Evolutionary conservation across 2,329 filamentous ascomycete species (phyloP), one percentile per base, ranked within the genome.

Genomic region (Echinosphaeria canescens): DNA sequence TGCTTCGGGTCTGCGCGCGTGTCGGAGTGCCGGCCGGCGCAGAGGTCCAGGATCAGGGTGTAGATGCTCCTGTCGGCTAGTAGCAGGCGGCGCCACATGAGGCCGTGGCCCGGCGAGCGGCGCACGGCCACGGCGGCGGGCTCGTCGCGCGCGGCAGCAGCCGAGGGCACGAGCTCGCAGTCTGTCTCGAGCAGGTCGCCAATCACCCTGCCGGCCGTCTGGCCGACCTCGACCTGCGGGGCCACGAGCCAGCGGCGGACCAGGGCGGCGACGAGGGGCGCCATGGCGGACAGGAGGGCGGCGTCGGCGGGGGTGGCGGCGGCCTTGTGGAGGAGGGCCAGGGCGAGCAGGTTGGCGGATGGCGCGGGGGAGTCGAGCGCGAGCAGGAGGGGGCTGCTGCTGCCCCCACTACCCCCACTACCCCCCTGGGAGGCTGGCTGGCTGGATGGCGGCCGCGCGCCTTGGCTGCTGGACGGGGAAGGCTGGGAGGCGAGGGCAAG

Each of bases 301-400:
- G 54, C 54, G 26, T 67, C 58, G 27, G 48, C 41, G 10, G 61
- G 53, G 4, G 48, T 48, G 11, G 42, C 40, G 13, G 58, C 46
- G 4, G 62, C 65, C 37, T 71, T 72, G 31, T 59, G 49, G 15
- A 72, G 38, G 28, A 72, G 50, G 28, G 54, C 45, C 35, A 73
- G 51, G 37, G 56, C 65, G 14, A 73, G 56, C 11, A 68, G 46
- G 38, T 66, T 67, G 16, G 61, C 62, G 3, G 62, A 58, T 1
- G 63, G 53, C 1, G 62, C 49, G 2, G 61, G 54, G 2, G 64
- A 67, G 25, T 43, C 42, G 11, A 72, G 48, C 14, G 64, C 64
- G 20, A 51, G 49, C 25, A 65, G 44, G 4, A 72, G 42, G n/a
- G n/a, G n/a, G n/a, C n/a, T n/a, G n/a, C n/a, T n/a, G n/a, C n/a